Evolutionary conservation across 148 eudicot species (phyloP).

Genomic region (Persicaria maculosa): DNA sequence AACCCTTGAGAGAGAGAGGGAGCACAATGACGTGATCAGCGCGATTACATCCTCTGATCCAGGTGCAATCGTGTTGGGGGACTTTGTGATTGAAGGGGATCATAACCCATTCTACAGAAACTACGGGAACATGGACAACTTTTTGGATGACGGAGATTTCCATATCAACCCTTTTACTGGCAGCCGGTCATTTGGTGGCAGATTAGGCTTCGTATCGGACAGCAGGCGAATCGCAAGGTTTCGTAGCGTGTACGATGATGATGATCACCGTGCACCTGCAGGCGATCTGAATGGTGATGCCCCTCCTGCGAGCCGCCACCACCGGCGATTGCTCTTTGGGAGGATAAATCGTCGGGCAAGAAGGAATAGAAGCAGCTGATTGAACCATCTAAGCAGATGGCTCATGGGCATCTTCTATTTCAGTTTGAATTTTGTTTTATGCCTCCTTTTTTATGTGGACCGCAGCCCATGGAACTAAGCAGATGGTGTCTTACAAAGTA

Average conservation of each 20-base stretch:
- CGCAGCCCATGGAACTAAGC: slow-evolving; percentile 1
- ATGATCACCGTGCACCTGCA: slow-evolving; percentile 16
- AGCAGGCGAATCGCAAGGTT: neutral
- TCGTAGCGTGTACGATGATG: neutral
- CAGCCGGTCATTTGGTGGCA: neutral
- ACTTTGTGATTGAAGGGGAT: slow-evolving; percentile 62
- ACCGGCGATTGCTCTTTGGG: slow-evolving; percentile 25
- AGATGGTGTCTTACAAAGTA: neutral
- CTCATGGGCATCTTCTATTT: neutral
- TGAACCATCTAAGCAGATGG: neutral
- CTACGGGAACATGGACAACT: slow-evolving; percentile 29
- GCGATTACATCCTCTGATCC: slow-evolving; percentile 53
- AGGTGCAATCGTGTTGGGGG: slow-evolving; percentile 64
- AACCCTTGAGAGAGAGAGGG: slow-evolving; percentile 58
- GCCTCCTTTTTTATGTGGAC: neutral
- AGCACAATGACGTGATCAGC: slow-evolving; percentile 58
- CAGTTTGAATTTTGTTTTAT: neutral
- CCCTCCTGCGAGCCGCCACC: slow-evolving; percentile 29
- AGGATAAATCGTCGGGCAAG: slow-evolving; percentile 34
- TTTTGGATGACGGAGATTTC: slow-evolving; percentile 31
- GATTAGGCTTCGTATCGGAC: slow-evolving; percentile 7
- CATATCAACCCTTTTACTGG: slow-evolving; percentile 19
- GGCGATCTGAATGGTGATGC: slow-evolving; percentile 18
- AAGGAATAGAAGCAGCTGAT: slow-evolving; percentile 13
- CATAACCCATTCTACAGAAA: slow-evolving; percentile 23